A percentile compares a stretch with the other conserved stretches of the same genome.
phyloP scores from a whole-genome alignment of 305 asterid species.

The Plantago coronopus region DNA sequence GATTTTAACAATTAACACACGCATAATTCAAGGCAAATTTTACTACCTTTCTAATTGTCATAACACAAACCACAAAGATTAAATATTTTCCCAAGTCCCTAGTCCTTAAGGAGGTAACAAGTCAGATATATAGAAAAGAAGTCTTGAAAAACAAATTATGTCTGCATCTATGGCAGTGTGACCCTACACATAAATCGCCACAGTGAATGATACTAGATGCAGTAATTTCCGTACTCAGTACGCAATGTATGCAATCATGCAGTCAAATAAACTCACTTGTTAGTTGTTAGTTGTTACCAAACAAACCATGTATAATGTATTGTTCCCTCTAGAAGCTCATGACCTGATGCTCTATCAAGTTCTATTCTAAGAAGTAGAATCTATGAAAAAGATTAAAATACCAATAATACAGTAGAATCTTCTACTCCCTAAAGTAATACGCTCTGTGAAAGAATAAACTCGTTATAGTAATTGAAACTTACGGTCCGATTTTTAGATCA shows the following conservation, averaged over 20 bases:
- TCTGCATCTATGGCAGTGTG: not conserved
- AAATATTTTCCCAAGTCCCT: not conserved
- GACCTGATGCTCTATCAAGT: too few species aligned
- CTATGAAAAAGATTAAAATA: too few species aligned
- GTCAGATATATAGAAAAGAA: not conserved
- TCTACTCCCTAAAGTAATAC: too few species aligned
- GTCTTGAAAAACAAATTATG: not conserved
- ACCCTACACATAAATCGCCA: not conserved
- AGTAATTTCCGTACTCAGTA: not conserved
- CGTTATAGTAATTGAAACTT: too few species aligned
- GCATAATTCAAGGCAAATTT: not conserved
- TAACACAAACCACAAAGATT: not conserved
- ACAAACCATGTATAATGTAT: too few species aligned
- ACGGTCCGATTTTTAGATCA: too few species aligned
- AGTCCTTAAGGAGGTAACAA: not conserved
- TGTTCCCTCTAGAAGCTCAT: too few species aligned
- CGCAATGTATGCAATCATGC: too few species aligned
- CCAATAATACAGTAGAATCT: too few species aligned
- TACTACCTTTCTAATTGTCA: not conserved
- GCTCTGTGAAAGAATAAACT: not conserved
- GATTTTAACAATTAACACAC: conserved; percentile 9
- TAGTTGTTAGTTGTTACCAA: too few species aligned
- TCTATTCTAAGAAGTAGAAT: too few species aligned
- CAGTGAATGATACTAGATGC: not conserved
- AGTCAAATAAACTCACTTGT: too few species aligned